Evolutionary conservation across 176 grass and related monocot species (phyloP), one percentile per base, ranked within the genome.

Genomic region (Thinopyrum elongatum): DNA sequence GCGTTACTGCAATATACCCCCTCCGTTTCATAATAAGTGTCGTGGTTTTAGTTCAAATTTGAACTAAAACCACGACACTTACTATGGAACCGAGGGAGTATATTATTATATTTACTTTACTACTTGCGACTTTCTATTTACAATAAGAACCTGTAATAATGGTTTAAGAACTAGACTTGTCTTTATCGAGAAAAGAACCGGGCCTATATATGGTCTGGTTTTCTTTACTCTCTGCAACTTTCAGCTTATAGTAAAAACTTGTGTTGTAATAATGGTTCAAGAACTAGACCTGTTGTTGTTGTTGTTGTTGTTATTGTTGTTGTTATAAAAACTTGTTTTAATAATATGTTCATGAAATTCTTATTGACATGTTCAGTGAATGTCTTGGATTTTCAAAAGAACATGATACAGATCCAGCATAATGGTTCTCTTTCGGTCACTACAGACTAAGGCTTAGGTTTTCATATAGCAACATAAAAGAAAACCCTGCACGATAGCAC

Each of bases 131-230:
- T 78, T 74, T 25, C 33, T 65, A 42, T 31, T 78, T 36, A 42
- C 64, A 76, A 78, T 44, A 83, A 79, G 65, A 65, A 51, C 80
- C 11, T 79, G 84, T 79, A 90, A 79, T 83, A 74, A 79, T 87
- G 84, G 35, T 79, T 66, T 60, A 77, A 71, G 41, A 67, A 46
- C 84, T 41, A 44, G 70, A 79, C 22, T 22, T 79, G n/a, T 39
- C 38, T 58, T 58, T 58, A 58, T 58, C 21, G 7, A 58, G 55
- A 22, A 58, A 58, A 58, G 55, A 58, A 3, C 55, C 55, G 8
- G 19, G 21, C 55, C 55, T 58, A 53, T 53, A 17, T 78, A 70
- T 34, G 49, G 22, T 42, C 28, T 23, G 84, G 6, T 87, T 61
- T 29, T 23, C 15, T 19, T 23, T 65, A 49, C 33, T 58, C 29